Evolutionary conservation across 257 asterid species (phyloP), one percentile per base, ranked within the genome.

Genomic region (Solanum raphanifolium): DNA sequence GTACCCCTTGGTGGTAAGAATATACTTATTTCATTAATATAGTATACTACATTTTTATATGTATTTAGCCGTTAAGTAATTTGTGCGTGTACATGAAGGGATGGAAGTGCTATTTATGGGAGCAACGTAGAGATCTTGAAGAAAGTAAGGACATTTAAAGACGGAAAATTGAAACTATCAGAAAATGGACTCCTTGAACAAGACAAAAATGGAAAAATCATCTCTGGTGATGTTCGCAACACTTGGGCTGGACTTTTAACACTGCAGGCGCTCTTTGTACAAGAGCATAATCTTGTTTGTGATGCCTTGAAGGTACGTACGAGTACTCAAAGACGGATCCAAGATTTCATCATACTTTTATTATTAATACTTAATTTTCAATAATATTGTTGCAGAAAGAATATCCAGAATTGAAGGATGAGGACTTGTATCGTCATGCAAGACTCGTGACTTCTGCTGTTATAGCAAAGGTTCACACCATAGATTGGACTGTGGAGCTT

Each of bases 1-100:
- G 98, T 35, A 93, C 96, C 2, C 91, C 96, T 0, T 93, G 96
- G 98, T 94, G 98, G 98, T 94, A 90, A 87, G 92, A 65, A 23
- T 23, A 60, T 38, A 38, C 41, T 39, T 9, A 39, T 18, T 34
- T 73, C 46, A 48, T 5, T 0, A 48, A 48, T 48, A 48, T 48
- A 46, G 20, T 46, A 46, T 46, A 46, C 52, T 39, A 39, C 43
- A 38, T 7, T 38, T 38, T 38, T 38, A 39, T 6, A 13, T 13
- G 5, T 68, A 13, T 27, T 29, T 68, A 13, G 21, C 16, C 75
- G 11, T 68, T 68, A 6, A 68, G 75, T 68, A 13, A 27, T 68
- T 13, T 13, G 1, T 27, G 32, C 10, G 13, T 36, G 25, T 60
- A 82, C 11, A 35, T 86, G 91, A 86, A 94, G 98, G 98, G 98